These are phyloP conservation scores for Cyberlindnera meyerae DNA, from an alignment of 805 yeast species.

Conservation along the genomic window DNA sequence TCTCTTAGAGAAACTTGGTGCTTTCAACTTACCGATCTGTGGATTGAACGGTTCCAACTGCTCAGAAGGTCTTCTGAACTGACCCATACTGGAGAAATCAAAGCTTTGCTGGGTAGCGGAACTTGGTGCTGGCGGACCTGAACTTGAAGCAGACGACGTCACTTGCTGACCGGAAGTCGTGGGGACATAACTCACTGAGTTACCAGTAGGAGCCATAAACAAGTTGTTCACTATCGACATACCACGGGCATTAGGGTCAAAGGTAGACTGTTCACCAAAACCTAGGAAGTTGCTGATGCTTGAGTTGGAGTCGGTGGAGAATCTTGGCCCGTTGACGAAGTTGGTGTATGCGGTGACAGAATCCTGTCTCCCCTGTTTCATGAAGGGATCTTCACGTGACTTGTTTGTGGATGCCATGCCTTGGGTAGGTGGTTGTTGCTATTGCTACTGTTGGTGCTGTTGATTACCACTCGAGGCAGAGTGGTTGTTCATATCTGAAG, in stretches of 20 bases:
- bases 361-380: conserved; percentile 24
- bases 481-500: conserved; percentile 6
- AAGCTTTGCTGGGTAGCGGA: neutral
- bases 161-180: neutral
- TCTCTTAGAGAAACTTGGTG: conserved; percentile 20
- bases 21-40: conserved; percentile 30
- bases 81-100: conserved; percentile 26
- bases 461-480: conserved; percentile 6
- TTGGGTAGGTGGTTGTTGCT: conserved; percentile 3
- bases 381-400: conserved; percentile 13
- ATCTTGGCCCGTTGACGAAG: conserved; percentile 21
- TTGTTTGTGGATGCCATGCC: too few relatives aligned
- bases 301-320: conserved; percentile 28
- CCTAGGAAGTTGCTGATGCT: conserved; percentile 21
- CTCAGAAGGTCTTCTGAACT: conserved; percentile 42
- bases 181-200: conserved; percentile 1
- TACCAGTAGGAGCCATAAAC: conserved; percentile 18
- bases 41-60: conserved; percentile 45
- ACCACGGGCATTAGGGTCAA: conserved; percentile 24
- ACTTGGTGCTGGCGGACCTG: neutral
- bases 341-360: conserved; percentile 25
- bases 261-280: conserved; percentile 9
- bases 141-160: neutral
- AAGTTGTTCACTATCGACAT: conserved; percentile 24
- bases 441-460: conserved; percentile 9